Evolutionary conservation across 1,284 basidiomycete species (phyloP), one percentile per base, ranked within the genome.

Genomic region (Ustilago tritici): DNA sequence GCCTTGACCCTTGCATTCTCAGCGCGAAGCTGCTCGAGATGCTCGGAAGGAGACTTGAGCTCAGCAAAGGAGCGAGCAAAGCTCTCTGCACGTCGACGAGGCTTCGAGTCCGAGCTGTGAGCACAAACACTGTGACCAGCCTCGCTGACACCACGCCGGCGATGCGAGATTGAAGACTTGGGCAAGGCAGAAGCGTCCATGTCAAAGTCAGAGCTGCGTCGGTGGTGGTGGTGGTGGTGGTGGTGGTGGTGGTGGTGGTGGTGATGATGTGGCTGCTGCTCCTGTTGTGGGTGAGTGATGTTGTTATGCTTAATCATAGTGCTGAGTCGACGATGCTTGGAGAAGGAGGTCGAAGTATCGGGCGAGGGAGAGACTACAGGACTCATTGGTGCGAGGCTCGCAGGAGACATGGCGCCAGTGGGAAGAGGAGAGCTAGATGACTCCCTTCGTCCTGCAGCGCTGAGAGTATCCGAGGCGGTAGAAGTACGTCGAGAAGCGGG

Each of bases 31-130:
- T 76, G 68, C 49, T 76, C 61, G 23, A 76, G 64, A 19, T 76
- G 73, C 31, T 70, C 52, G 3, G 61, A 49, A 15, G 74, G 70
- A 23, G 75, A 70, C 38, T 64, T 61, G 56, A 77, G 70, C 59
- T 73, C 69, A 15, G 75, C 75, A 56, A 77, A 77, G 2, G 75
- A 77, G 9, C 75, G 66, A 11, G 75, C 75, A 59, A 77, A 77
- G 65, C 70, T 73, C 15, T 67, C 54, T 3, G 75, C 66, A 28
- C 75, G 67, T 10, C 70, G 75, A n/a, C 75, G 66, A 11, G 66
- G 53, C 41, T 64, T 60, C 31, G 47, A 35, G 12, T 64, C 54
- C 15, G 53, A 50, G 9, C 36, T 28, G 23, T 36, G 34, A 10
- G 19, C 55, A 2, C 9, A 49, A 3, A 54, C 36, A 38, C 36